Evolutionary conservation across 306 rosid genomes (phyloP).

Genomic region (Sicyos baderoa): DNA sequence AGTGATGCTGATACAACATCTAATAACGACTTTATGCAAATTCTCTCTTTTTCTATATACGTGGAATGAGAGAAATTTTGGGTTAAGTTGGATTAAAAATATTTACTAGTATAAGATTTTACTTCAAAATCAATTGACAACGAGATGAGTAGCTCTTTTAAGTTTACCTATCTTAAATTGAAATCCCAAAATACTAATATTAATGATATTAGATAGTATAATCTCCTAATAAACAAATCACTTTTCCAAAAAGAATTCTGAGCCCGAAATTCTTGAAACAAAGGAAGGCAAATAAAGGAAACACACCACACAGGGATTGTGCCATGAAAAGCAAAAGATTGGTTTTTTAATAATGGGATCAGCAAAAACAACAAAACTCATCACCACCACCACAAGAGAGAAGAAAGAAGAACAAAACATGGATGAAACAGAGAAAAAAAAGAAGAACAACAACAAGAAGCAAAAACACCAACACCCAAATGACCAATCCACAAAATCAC

Average conservation of each 20-base stretch:
- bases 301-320: not conserved
- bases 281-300: conserved; percentile 8
- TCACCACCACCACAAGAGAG: conserved; percentile 3
- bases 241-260: too few relatives aligned
- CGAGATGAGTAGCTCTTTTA: too few relatives aligned
- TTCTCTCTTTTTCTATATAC: not conserved
- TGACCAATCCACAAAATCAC: conserved; percentile 53
- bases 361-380: conserved; percentile 15
- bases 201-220: too few relatives aligned
- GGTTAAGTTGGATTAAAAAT: not conserved
- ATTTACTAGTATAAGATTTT: too few relatives aligned
- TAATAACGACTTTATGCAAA: not conserved
- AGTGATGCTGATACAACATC: not conserved
- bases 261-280: not conserved
- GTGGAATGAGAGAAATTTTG: not conserved
- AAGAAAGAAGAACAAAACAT: conserved; percentile 15
- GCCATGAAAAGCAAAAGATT: conserved; percentile 23
- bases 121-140: too few relatives aligned
- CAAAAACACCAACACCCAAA: conserved; percentile 85
- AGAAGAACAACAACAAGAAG: conserved; percentile 50
- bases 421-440: conserved; percentile 49
- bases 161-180: too few relatives aligned
- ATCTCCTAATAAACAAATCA: too few relatives aligned
- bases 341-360: too few relatives aligned
- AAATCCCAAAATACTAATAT: too few relatives aligned